These are phyloP conservation scores for Oryza meridionalis DNA, from an alignment of 176 grass and related monocot genomes.

Conservation along the genomic window DNA sequence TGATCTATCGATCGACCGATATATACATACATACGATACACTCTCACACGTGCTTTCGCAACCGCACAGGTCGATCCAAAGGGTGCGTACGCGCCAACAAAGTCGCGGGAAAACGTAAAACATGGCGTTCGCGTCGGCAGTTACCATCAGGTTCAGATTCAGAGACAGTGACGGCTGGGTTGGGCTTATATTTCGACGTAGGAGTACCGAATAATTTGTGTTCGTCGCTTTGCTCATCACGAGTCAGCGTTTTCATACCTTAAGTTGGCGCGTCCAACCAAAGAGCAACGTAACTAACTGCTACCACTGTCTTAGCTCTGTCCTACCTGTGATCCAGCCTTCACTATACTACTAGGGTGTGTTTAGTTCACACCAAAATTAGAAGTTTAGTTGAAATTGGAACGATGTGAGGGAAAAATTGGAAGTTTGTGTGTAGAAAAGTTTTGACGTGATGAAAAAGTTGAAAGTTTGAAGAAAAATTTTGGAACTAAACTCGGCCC, in stretches of 20 bases:
- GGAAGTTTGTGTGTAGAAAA: too few relatives aligned
- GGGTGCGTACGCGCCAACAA: background rate
- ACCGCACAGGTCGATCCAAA: background rate
- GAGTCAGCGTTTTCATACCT: conserved; percentile 9
- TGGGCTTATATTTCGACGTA: too few relatives aligned
- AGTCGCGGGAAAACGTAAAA: background rate
- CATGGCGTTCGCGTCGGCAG: conserved; percentile 10
- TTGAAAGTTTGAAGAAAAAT: too few relatives aligned
- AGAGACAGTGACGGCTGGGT: background rate
- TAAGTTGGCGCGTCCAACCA: background rate
- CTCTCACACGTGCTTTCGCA: background rate
- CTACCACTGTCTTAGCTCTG: background rate
- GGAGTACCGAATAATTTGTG: background rate
- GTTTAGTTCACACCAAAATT: too few relatives aligned
- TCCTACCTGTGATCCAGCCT: too few relatives aligned
- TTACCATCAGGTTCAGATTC: conserved; percentile 1
- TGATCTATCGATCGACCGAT: background rate
- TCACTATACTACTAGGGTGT: too few relatives aligned
- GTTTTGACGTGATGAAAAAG: too few relatives aligned
- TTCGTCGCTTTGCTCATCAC: conserved; percentile 6
- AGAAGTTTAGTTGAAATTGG: too few relatives aligned
- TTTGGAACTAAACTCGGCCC: too few relatives aligned
- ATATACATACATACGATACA: background rate
- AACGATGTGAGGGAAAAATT: too few relatives aligned
- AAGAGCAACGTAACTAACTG: too few relatives aligned